phyloP scores from a whole-genome alignment of 2,329 filamentous ascomycete species.

The Sporothrix humicola region DNA sequence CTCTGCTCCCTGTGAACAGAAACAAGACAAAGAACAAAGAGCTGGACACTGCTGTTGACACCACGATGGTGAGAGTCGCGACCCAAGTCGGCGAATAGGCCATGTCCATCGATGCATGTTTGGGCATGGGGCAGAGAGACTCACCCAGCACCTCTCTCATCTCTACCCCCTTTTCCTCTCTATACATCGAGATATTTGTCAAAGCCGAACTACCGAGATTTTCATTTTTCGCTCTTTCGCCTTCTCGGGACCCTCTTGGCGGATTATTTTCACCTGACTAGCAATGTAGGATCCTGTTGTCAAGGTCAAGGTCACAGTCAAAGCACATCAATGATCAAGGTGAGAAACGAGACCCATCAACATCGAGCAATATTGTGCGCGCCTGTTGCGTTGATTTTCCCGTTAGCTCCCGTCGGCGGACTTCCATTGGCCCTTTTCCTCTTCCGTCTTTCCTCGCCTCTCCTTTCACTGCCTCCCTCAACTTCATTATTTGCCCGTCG shows the following conservation, averaged over 20 bases:
- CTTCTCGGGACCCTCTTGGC: background rate
- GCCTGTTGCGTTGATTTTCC: background rate
- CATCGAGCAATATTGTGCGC: background rate
- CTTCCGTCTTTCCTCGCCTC: background rate
- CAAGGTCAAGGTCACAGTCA: background rate
- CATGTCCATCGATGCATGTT: background rate
- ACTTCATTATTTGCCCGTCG: too few relatives aligned
- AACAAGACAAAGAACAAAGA: background rate
- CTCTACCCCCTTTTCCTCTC: too few relatives aligned
- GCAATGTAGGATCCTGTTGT: background rate
- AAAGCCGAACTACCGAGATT: conserved; percentile 13
- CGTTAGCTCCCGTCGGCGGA: background rate
- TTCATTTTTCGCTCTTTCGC: background rate
- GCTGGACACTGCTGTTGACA: background rate
- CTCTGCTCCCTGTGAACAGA: background rate
- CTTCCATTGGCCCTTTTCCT: background rate
- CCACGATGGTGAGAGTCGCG: background rate
- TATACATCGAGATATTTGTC: background rate
- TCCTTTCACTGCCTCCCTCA: background rate
- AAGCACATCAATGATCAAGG: background rate
- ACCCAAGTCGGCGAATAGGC: background rate
- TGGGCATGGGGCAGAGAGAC: background rate
- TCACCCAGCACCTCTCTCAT: background rate
- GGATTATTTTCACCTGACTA: background rate
- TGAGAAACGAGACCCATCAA: background rate